Percentiles rank a stretch among this genome's conserved stretches.
Conservation (phyloP, 345 rosid genomes). For the Hevea brasiliensis region DNA sequence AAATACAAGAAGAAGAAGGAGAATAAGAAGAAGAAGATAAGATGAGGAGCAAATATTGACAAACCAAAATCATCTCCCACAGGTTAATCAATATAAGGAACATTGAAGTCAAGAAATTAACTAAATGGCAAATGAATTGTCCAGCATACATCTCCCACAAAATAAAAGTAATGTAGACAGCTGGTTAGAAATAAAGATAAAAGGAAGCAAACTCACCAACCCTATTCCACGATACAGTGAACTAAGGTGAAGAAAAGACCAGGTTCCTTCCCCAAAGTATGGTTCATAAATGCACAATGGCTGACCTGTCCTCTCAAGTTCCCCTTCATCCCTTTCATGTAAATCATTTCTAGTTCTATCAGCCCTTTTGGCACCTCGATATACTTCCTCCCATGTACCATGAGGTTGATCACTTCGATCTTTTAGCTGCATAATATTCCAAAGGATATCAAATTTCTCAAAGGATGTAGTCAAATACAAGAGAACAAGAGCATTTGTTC, state of each 20-base stretch:
- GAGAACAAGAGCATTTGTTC: constrained; percentile 2
- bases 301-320: constrained; percentile 91
- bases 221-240: constrained; percentile 92
- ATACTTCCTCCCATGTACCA: constrained; percentile 96
- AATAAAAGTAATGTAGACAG: not conserved
- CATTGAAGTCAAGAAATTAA: not conserved
- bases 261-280: constrained; percentile 85
- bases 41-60: not conserved
- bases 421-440: constrained; percentile 58
- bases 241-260: constrained; percentile 80
- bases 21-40: not conserved
- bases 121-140: not conserved
- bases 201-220: constrained; percentile 56
- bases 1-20: not conserved
- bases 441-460: constrained; percentile 20
- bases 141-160: constrained; percentile 6
- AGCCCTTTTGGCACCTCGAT: constrained; percentile 76
- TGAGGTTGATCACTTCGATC: constrained; percentile 70
- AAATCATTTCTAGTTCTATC: constrained; percentile 77
- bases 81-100: not conserved
- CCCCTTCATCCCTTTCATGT: constrained; percentile 92
- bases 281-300: constrained; percentile 93
- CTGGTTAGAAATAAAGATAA: constrained; percentile 1
- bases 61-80: not conserved
- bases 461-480: constrained; percentile 14